These are phyloP conservation scores for Blepharisma stoltei DNA, from an alignment of 73 alveolate species.

Conservation along the genomic window DNA sequence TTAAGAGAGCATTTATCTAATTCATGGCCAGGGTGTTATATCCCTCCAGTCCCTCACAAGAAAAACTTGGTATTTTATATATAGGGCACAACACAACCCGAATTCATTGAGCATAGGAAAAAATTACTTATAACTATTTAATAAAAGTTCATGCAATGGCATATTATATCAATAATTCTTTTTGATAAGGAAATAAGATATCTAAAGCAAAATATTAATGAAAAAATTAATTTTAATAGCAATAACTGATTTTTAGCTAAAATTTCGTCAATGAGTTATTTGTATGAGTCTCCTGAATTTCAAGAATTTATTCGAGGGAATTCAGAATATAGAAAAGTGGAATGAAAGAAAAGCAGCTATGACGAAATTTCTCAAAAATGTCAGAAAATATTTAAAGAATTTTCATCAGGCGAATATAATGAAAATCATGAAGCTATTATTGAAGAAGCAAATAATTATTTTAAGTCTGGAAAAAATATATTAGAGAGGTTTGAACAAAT, in stretches of 20 bases:
- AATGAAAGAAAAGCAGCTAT: not conserved
- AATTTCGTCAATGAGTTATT: slow-evolving; percentile 32
- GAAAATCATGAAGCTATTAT: not conserved
- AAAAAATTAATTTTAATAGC: not conserved
- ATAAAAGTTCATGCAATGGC: not conserved
- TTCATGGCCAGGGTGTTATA: slow-evolving; percentile 86
- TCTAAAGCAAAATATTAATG: not conserved
- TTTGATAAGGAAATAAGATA: not conserved
- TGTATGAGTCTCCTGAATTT: slow-evolving; percentile 50
- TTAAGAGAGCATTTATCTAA: slow-evolving; percentile 66
- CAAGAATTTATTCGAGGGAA: slow-evolving; percentile 40
- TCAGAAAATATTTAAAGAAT: not conserved
- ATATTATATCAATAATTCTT: not conserved
- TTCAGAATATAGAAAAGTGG: slow-evolving; percentile 23
- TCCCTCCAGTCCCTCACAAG: slow-evolving; percentile 91
- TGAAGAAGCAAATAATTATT: not conserved
- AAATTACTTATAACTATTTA: not conserved
- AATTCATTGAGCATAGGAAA: slow-evolving; percentile 2
- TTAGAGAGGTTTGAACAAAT: not conserved
- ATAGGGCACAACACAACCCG: not conserved
- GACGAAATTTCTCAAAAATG: not conserved
- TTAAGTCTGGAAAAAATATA: not conserved
- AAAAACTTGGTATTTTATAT: slow-evolving; percentile 39
- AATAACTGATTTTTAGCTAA: not conserved
- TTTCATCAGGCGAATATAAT: not conserved